Evolutionary conservation across 2,329 filamentous ascomycete species (phyloP), one percentile per base, ranked within the genome.

Genomic region (Penicillium olsonii): DNA sequence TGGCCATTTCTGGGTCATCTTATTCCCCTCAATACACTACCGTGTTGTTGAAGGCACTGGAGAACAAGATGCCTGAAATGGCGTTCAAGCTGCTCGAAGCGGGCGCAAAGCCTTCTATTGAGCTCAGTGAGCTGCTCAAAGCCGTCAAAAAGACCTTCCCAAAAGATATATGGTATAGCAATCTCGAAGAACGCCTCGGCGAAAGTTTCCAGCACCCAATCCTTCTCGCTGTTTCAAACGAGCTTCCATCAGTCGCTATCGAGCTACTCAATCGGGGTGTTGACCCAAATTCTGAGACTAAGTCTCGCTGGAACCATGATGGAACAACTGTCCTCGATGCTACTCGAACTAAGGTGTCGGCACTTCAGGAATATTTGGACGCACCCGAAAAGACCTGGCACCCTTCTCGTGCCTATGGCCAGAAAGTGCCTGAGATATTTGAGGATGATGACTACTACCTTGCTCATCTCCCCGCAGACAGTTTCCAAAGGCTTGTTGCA

Each of bases 251-350:
- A 0, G 63, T 84, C 5, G 83, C 82, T 1, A 60, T 82, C 4
- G 72, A 79, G 34, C 76, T 95, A 2, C 65, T 95, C 1, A 71
- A 81, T 14, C 73, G 73, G 14, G 88, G 87, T 1, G 87, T 80
- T 3, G 80, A 92, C 67, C 78, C 84, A 0, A 88, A 88, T 54
- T 76, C 78, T 0, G 59, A 90, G 33, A 80, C 80, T 0, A 64
- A 62, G 7, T 29, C 54, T 2, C 70, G 70, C 2, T 67, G 72
- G 54, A 47, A 43, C 8, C 40, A 6, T 2, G 15, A 18, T 5
- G 52, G 57, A 2, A 15, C 40, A 19, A 78, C 80, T 1, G 68
- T 86, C 0, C 67, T 94, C 17, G 87, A 91, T 52, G 56, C 83
- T 14, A 80, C 88, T 2, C 77, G 74, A 15, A 56, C 69, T 0